Evolutionary conservation across 2,329 filamentous ascomycete genomes (phyloP), one percentile per base, ranked within the genome.

Genomic region (Fusarium abutilonis): DNA sequence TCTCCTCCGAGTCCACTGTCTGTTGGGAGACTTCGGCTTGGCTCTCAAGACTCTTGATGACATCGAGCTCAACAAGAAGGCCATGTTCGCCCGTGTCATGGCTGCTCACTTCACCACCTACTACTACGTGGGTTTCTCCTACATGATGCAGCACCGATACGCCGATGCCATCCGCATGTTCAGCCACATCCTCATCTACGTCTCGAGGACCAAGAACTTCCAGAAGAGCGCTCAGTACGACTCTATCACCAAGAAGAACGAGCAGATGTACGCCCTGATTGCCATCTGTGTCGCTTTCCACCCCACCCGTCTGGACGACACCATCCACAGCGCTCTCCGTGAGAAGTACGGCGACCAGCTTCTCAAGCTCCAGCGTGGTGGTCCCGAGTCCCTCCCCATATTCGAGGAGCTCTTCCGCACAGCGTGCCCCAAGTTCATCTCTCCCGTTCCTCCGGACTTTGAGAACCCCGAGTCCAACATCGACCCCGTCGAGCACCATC

Each of bases 81-180:
- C 95, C 79, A 98, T 98, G 92, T 99, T 99, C 77, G 94, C 95
- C 64, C 92, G 95, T 68, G 95, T 99, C 77, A 98, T 99, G 95
- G 94, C 95, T 51, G 95, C 95, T 56, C 95, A 99, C 84, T 98
- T 98, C 83, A 97, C 94, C 70, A 99, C 95, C 67, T 99, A 98
- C 87, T 99, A 99, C 88, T 98, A 98, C 78, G 94, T 99, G 64
- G 95, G 95, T 70, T 99, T 99, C 88, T 96, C 92, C 70, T 99
- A 99, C 89, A 98, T 99, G 94, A 99, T 99, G 95, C 96, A 98
- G 92, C 93, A 95, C 82, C 92, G 95, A 76, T 99, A 99, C 78
- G 92, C 93, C 79, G 95, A 99, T 80, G 95, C 95, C 78, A 97
- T 99, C 82, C 93, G 94, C 85, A 97, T 97, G 90, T 99, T 99